Base-by-base conservation (phyloP, 1,284 basidiomycete genomes). In the Trametes versicolor region DNA sequence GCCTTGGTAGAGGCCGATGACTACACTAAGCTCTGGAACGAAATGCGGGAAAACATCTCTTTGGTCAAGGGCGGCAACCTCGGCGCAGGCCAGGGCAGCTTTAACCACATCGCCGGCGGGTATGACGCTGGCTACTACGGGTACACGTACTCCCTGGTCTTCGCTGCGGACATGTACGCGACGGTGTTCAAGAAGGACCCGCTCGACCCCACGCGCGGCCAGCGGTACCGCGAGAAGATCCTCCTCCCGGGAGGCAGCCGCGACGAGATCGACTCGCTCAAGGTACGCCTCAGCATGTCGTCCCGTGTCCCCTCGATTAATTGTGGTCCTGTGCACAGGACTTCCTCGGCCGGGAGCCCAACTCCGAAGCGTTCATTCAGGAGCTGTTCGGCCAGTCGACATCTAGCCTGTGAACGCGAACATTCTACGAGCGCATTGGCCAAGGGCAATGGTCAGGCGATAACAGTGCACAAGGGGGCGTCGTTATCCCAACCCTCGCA, bases 91-190 rank as follows among this genome's bases (percentile, higher is more conserved):
- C 92, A 94, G 75, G 84, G 81, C 39, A 80, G 85, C 1, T 93
- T 93, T 71, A 87, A 83, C 0, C 91, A 94, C 74, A 87, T 94
- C 60, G 86, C 87, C 19, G 87, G 89, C 15, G 91, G 89, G 13
- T 92, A 94, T 69, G 91, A 93, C 70, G 91, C 90, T 12, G 92
- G 92, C 15, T 94, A 94, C 74, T 94, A 94, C 73, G 91, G 90
- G 82, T 89, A 91, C 75, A 88, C 84, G 2, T 92, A 90, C 70
- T 91, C 88, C 8, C 81, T 91, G 23, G 91, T 92, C 36, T 93
- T 92, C 75, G 90, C 91, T 0, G 84, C 89, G 49, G 92, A 94
- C 76, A 94, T 94, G 91, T 94, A 91, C 76, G 80, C 83, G 50
- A 89, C 89, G 6, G 85, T 94, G n/a, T 95, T 95, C 81, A 90